These are phyloP conservation scores for Picea glauca DNA, from an alignment of 75 land plant genomes.

Conservation along the genomic window DNA sequence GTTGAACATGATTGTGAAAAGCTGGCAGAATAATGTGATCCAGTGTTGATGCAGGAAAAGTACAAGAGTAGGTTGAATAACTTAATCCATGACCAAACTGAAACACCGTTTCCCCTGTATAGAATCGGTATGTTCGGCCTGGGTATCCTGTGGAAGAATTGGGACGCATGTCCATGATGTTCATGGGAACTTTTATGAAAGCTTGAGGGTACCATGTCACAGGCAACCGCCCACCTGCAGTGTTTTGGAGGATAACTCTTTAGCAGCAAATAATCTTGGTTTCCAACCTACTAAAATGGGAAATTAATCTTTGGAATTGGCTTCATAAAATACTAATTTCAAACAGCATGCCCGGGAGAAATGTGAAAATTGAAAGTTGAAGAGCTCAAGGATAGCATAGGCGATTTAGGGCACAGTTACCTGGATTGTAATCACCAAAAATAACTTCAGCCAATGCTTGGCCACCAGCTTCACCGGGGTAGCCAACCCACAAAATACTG, in stretches of 20 bases:
- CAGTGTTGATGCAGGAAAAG: constrained; percentile 35
- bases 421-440: constrained; percentile 89
- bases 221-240: constrained; percentile 83
- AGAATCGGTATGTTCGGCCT: constrained; percentile 96
- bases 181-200: constrained; percentile 78
- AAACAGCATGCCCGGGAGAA: too few relatives aligned
- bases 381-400: too few relatives aligned
- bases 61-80: constrained; percentile 55
- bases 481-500: constrained; percentile 89
- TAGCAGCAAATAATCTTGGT: not conserved
- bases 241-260: not conserved
- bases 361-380: too few relatives aligned
- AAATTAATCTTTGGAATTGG: not conserved
- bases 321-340: too few relatives aligned
- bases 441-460: constrained; percentile 73
- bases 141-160: constrained; percentile 73
- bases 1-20: constrained; percentile 9
- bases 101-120: constrained; percentile 64
- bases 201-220: constrained; percentile 91
- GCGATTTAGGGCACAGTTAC: constrained; percentile 16
- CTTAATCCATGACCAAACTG: constrained; percentile 88
- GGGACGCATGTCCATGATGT: constrained; percentile 88
- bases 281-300: constrained; percentile 1
- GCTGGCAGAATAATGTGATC: constrained; percentile 16
- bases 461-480: constrained; percentile 91